These are phyloP conservation scores for Phytophthora tentaculata DNA, from an alignment of 352 stramenopile genomes.

Conservation along the genomic window DNA sequence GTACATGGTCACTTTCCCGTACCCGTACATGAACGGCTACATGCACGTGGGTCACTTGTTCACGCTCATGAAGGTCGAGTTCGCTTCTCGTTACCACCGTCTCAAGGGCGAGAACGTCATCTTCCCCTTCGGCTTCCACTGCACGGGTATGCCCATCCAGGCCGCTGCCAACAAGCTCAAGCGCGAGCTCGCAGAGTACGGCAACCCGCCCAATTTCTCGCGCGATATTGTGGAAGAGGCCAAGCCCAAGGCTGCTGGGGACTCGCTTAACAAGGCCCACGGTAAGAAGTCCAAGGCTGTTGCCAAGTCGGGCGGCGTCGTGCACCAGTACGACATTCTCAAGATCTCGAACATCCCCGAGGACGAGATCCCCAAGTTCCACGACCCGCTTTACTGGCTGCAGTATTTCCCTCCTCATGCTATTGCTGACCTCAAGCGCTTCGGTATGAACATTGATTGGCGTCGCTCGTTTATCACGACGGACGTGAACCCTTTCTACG, in stretches of 20 bases:
- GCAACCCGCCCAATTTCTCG: slow-evolving; percentile 93
- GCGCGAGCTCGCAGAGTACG: slow-evolving; percentile 95
- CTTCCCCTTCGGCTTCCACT: slow-evolving; percentile 99
- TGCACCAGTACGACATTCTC: slow-evolving; percentile 99
- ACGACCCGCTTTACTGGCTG: slow-evolving; percentile 98
- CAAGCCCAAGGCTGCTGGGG: slow-evolving; percentile 47
- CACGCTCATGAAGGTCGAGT: slow-evolving; percentile 98
- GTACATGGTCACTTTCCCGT: slow-evolving; percentile 99
- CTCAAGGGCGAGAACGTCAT: slow-evolving; percentile 99
- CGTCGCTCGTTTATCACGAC: slow-evolving; percentile 99
- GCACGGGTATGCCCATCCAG: slow-evolving; percentile 99
- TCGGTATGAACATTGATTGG: slow-evolving; percentile 98
- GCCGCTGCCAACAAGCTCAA: slow-evolving; percentile 99
- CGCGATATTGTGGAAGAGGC: slow-evolving; percentile 20
- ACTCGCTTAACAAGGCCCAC: slow-evolving; percentile 87
- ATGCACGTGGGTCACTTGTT: slow-evolving; percentile 98
- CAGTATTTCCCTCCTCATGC: slow-evolving; percentile 99
- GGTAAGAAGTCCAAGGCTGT: slow-evolving; percentile 99
- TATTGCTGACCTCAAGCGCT: slow-evolving; percentile 96
- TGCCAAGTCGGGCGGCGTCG: slow-evolving; percentile 97
- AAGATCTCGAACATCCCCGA: slow-evolving; percentile 91
- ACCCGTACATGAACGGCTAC: slow-evolving; percentile 99
- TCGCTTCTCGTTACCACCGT: slow-evolving; percentile 92
- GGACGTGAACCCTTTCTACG: slow-evolving; percentile 99
- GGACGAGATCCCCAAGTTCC: slow-evolving; percentile 97